Conservation (phyloP, 1,139 yeast genomes). For the Candida sanyaensis region DNA sequence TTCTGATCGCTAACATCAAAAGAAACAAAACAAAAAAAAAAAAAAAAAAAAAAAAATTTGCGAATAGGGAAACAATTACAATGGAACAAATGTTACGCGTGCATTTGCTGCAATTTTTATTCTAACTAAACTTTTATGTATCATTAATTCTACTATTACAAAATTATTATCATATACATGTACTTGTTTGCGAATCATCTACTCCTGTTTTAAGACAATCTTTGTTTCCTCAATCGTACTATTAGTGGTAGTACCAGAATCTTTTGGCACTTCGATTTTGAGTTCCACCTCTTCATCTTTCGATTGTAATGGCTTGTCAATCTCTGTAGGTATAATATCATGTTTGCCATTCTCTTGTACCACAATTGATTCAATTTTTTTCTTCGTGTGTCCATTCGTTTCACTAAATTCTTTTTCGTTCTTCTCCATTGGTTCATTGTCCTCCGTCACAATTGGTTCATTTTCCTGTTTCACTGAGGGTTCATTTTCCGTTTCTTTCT, state of each 20-base stretch:
- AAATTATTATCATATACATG: not conserved
- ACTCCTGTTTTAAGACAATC: not conserved
- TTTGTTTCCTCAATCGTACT: not conserved
- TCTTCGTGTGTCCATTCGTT: too few species aligned
- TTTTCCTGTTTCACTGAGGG: not conserved
- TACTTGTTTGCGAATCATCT: not conserved
- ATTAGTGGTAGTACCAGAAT: too few species aligned
- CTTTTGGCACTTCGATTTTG: not conserved
- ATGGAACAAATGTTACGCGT: not conserved
- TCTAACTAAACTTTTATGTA: not conserved
- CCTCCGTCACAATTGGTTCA: not conserved
- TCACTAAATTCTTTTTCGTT: not conserved
- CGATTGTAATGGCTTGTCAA: not conserved
- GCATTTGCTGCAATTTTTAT: not conserved
- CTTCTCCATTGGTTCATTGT: not conserved
- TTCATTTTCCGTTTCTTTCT: not conserved
- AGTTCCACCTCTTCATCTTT: not conserved
- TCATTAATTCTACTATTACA: not conserved
- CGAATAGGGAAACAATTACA: too few species aligned
- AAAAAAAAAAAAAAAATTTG: too few species aligned
- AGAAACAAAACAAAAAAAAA: not conserved
- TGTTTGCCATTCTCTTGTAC: not conserved
- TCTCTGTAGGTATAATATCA: not conserved
- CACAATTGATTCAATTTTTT: not conserved
- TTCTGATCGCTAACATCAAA: not conserved